Base-by-base conservation (phyloP, 2,329 filamentous ascomycete genomes). In the Botryosphaeria dothidea region DNA sequence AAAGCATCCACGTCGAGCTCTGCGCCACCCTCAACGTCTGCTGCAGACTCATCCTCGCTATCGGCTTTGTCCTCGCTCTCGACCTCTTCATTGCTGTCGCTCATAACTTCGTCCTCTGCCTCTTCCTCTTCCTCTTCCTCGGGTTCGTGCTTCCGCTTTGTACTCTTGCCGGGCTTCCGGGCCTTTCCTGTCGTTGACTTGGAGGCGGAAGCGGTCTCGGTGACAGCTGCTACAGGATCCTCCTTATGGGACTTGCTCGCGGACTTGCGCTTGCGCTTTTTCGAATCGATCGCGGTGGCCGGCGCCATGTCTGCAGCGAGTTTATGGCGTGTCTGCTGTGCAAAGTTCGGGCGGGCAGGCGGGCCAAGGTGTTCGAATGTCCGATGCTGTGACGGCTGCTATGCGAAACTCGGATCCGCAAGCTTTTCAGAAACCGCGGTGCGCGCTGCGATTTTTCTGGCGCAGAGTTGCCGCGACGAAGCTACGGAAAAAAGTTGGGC, bases 211-310 rank as follows among this genome's bases (percentile, higher is more conserved):
- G 74, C 49, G 9, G n/a, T 31, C 13, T 65, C 65, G 41, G 65
- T 43, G 43, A 68, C 68, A 54, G 71, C 67, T 23, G 41, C 21
- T 15, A 70, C 69, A 13, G 51, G 9, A 1, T 56, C 46, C 29
- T 73, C 72, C 11, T 75, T 74, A 27, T 70, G 69, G 71, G 27
- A 71, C 60, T 77, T 67, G 70, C 71, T 73, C 66, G 73, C 76
- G 69, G 82, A 80, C 73, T 81, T 83, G 69, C 81, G 74, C 76
- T 83, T 83, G 61, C 80, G 78, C 73, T 83, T 83, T 66, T 79
- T 81, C 8, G 75, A 73, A 25, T 79, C 75, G 56, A 25, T 21
- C 51, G 78, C 71, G 62, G 79, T 78, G 62, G 73, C 68, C 65
- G 75, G 68, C 52, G 75, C 74, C 75, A 79, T 79, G 29, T 67